Evolutionary conservation across 2,329 filamentous ascomycete genomes (phyloP).

Genomic region (Pyricularia sp.): DNA sequence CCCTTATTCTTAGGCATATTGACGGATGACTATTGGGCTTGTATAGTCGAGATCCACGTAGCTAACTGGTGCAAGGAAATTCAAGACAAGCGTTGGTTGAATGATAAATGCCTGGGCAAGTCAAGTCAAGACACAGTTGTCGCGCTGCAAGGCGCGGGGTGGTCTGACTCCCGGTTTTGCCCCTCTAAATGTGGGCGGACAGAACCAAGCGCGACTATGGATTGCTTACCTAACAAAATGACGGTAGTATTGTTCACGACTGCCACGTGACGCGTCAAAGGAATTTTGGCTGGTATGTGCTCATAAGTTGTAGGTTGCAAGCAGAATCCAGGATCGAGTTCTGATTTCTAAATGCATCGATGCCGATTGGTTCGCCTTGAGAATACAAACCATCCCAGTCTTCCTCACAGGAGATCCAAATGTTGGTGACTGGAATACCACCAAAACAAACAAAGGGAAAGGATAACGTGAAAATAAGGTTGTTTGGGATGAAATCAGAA

Average conservation of each 20-base stretch:
- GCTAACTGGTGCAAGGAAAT: not conserved
- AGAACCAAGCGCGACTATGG: not conserved
- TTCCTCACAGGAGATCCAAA: not conserved
- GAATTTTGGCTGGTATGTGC: not conserved
- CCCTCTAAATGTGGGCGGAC: not conserved
- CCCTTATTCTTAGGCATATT: conserved; percentile 99
- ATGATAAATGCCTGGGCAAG: not conserved
- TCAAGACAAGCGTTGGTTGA: not conserved
- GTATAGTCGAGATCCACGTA: not conserved
- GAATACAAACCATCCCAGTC: not conserved
- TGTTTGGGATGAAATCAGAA: not conserved
- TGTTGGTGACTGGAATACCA: not conserved
- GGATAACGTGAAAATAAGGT: not conserved
- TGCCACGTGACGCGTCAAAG: not conserved
- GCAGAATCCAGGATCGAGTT: not conserved
- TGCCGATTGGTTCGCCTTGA: not conserved
- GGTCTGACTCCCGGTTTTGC: conserved; percentile 1
- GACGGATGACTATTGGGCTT: conserved; percentile 8
- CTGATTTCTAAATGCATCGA: not conserved
- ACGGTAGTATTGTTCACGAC: not conserved
- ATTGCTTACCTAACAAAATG: not conserved
- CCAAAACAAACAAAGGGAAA: not conserved
- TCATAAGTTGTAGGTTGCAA: not conserved
- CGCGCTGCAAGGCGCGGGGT: not conserved
- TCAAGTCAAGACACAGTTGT: not conserved